Base-by-base conservation (phyloP, 805 yeast species). In the Nakazawaea populi region DNA sequence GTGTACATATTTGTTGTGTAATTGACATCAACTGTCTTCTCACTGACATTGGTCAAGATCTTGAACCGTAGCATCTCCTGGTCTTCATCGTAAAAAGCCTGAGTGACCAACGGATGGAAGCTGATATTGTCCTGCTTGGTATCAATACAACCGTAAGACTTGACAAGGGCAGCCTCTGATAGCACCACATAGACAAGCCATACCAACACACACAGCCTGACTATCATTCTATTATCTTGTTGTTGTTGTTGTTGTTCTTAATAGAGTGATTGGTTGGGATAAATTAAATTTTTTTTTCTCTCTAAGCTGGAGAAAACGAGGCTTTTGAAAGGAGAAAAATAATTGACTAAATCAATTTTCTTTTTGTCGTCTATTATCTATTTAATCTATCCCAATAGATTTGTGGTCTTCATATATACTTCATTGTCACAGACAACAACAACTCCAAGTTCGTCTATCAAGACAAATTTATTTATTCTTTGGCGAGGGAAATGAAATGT, bases 1-100 rank as follows among this genome's bases (percentile, higher is more conserved):
- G 83, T 76, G 58, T 62, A 77, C 54, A 63, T 69, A 59, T 77
- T 76, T 1, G 82, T 72, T 3, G 71, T 61, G 1, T 55, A 9
- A 56, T 79, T 71, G 34, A 76, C 75, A 53, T 78, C 83, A 11
- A 65, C 55, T 8, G 77, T 70, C 27, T 55, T 49, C 6, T 48
- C 53, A 9, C 57, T 39, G 4, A 66, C 62, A 39, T 55, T 46
- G 7, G 53, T 24, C 28, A 46, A 12, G 31, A 55, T n/a, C 35
- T 49, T 32, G 52, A 53, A 54, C 35, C 38, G 10, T 10, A 56
- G 18, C 31, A 48, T n/a, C 34, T 47, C 51, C n/a, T 47, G 34
- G 7, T 32, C 52, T 18, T 52, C 47, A 39, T 54, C 46, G 36
- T 45, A 54, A 29, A 39, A 47, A 18, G 52, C 58, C 44, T 52